Evolutionary conservation across 1,284 basidiomycete species (phyloP).

Genomic region (Ustanciosporium gigantosporum): DNA sequence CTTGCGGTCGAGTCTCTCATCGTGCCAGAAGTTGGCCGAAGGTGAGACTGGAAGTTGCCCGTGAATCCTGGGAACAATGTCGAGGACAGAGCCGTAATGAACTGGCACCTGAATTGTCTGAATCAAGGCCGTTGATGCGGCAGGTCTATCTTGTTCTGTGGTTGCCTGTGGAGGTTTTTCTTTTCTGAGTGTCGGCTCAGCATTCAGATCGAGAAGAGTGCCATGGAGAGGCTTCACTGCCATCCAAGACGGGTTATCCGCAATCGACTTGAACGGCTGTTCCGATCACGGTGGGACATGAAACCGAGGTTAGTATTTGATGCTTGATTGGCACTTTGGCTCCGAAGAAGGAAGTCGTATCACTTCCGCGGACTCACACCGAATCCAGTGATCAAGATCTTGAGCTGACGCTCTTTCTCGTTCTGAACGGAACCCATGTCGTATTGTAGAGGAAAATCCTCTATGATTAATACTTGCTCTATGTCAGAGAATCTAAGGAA

Average conservation of each 20-base stretch:
- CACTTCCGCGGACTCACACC: constrained; percentile 12
- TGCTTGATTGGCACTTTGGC: too few species aligned
- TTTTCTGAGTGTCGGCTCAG: background rate
- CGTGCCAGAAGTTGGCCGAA: constrained; percentile 20
- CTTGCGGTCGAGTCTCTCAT: constrained; percentile 4
- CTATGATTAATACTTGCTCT: too few species aligned
- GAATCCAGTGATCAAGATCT: constrained; percentile 39
- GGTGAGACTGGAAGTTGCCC: background rate
- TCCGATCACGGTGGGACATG: too few species aligned
- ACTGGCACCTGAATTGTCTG: constrained; percentile 37
- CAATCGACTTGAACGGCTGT: constrained; percentile 23
- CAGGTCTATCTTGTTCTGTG: background rate
- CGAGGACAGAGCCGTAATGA: constrained; percentile 25
- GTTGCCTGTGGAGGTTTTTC: background rate
- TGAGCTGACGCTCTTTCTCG: background rate
- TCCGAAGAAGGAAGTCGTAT: too few species aligned
- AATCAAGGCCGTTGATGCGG: constrained; percentile 7
- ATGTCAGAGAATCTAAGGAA: too few species aligned
- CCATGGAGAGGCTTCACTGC: constrained; percentile 31
- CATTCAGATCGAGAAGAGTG: constrained; percentile 6
- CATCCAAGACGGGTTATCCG: constrained; percentile 36
- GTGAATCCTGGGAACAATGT: constrained; percentile 25
- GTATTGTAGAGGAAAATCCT: too few species aligned
- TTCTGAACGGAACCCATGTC: background rate
- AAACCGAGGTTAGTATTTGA: too few species aligned